Evolutionary conservation across 1,284 basidiomycete genomes (phyloP), one percentile per base, ranked within the genome.

Genomic region (Pseudozyma pruni): DNA sequence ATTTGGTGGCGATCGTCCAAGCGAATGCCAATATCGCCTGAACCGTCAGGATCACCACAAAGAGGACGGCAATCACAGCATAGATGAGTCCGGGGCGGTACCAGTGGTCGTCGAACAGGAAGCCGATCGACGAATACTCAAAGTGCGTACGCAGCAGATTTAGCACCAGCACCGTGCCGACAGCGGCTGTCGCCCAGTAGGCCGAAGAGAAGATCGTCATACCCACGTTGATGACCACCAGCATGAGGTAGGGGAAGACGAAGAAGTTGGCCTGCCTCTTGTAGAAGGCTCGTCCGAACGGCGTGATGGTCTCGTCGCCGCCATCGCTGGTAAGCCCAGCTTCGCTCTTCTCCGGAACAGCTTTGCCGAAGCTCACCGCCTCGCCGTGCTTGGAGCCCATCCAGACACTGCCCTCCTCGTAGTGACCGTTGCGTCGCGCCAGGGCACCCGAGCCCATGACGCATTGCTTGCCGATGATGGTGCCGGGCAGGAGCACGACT

Each of bases 321-420:
- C 40, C 49, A 17, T 61, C 62, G 42, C 44, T 54, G 25, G 46
- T 41, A 17, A 52, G 16, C 4, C 51, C 69, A 16, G 45, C 46
- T 37, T 80, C 71, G 41, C 58, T 75, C 23, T 72, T 76, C 33
- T 78, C 78, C 20, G 59, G 52, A 0, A 67, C 60, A 2, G 74
- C 72, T 45, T 77, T 77, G 33, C 80, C 80, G 40, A 82, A 82
- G 64, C 77, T 80, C 67, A 82, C 80, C 10, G 80, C 80, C 56
- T 81, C 78, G 41, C 80, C 80, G 37, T 82, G 80, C 75, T 82
- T 82, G 44, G 72, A 66, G 22, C 80, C 80, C 80, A 82, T 82
- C 80, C 80, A 82, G 13, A 82, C 80, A 16, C 78, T 78, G 44
- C 75, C 62, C 51, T 82, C 80, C 49, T 82, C 80, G 60, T 82